Conservation (phyloP, 192 early-diverging fungal species). For the Ambispora gerdemannii region DNA sequence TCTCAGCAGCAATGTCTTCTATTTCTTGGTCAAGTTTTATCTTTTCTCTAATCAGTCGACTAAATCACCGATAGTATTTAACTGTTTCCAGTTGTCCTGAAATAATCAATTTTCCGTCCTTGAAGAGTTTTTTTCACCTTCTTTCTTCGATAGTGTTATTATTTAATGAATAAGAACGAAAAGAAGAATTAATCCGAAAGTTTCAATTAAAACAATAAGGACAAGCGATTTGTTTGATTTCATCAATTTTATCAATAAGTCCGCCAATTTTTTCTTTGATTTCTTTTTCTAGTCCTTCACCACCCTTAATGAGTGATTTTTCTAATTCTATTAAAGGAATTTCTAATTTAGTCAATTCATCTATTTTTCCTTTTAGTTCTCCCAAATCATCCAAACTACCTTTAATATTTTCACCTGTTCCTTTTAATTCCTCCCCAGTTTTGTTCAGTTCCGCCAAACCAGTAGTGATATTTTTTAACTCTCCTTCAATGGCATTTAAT, state of each 20-base stretch:
- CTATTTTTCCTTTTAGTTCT: background rate
- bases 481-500: background rate
- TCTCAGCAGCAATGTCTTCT: background rate
- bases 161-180: background rate
- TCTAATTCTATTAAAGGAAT: background rate
- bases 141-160: background rate
- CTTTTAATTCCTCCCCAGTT: too few relatives aligned
- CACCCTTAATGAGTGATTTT: background rate
- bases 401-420: conserved; percentile 3
- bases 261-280: background rate
- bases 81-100: background rate
- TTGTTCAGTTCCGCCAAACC: background rate
- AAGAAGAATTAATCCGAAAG: background rate
- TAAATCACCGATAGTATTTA: background rate
- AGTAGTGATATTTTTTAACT: background rate
- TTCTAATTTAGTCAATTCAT: conserved; percentile 2
- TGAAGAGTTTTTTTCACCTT: background rate
- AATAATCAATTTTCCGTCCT: background rate
- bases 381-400: background rate
- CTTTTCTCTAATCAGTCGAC: background rate
- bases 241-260: background rate
- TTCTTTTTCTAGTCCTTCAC: background rate
- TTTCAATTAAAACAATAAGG: background rate
- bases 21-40: background rate
- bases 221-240: background rate